Percentiles rank a stretch among this genome's conserved stretches.
phyloP scores from a whole-genome alignment of 2,329 filamentous ascomycete species.

The Coniosporium tulheliwenetii region DNA sequence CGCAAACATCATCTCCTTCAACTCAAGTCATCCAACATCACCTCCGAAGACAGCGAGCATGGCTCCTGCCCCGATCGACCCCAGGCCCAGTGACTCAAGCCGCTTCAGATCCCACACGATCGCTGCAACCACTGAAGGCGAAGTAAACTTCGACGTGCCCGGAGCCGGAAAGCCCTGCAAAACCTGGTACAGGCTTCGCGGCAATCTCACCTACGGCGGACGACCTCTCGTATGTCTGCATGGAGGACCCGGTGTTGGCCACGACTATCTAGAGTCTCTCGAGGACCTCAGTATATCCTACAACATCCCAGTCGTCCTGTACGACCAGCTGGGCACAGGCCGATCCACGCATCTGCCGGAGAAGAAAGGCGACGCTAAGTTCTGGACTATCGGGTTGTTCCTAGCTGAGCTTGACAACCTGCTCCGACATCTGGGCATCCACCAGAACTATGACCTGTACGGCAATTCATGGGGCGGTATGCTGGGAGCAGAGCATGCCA shows the following conservation, averaged over 20 bases:
- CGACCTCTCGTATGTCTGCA: constrained; percentile 23
- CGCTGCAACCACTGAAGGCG: neutral
- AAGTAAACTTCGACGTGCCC: constrained; percentile 14
- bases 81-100: no score
- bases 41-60: no score
- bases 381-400: constrained; percentile 35
- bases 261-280: constrained; percentile 20
- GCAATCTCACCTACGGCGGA: constrained; percentile 13
- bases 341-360: constrained; percentile 31
- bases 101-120: no score
- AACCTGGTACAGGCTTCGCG: constrained; percentile 25
- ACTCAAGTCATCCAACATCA: no score
- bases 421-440: constrained; percentile 23
- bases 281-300: constrained; percentile 19
- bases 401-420: constrained; percentile 34
- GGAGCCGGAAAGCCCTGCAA: constrained; percentile 17
- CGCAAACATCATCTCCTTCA: no score
- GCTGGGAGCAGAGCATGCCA: constrained; percentile 29
- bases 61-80: no score
- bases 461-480: constrained; percentile 41
- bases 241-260: constrained; percentile 30
- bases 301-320: constrained; percentile 32
- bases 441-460: constrained; percentile 23
- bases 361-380: constrained; percentile 26
- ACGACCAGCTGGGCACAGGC: constrained; percentile 39